Evolutionary conservation across 176 grass and related monocot species (phyloP).

Genomic region (Panicum miliaceum): DNA sequence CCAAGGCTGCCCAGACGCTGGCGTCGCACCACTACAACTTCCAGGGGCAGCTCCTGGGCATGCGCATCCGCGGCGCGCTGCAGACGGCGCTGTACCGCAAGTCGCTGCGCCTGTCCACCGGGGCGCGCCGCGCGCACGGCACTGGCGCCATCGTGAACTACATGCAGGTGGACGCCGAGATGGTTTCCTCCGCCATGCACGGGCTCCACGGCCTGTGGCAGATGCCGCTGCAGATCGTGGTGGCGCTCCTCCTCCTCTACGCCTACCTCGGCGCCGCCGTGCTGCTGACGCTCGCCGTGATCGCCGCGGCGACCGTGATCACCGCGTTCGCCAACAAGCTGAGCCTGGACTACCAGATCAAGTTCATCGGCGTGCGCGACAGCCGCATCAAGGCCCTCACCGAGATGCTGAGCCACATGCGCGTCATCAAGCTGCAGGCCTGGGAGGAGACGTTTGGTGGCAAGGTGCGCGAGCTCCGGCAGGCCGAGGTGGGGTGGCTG

Average conservation of each 20-base stretch:
- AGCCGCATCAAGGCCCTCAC: slow-evolving; percentile 63
- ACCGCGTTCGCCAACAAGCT: slow-evolving; percentile 49
- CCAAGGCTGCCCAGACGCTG: slow-evolving; percentile 54
- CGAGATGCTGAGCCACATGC: slow-evolving; percentile 75
- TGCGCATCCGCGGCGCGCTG: slow-evolving; percentile 76
- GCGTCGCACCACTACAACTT: slow-evolving; percentile 69
- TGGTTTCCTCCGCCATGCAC: slow-evolving; percentile 54
- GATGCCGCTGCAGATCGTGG: slow-evolving; percentile 68
- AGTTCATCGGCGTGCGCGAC: slow-evolving; percentile 52
- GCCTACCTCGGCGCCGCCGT: slow-evolving; percentile 57
- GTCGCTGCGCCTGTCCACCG: slow-evolving; percentile 56
- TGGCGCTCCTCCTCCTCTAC: slow-evolving; percentile 59
- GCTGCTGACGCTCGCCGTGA: slow-evolving; percentile 51
- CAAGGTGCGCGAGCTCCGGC: slow-evolving; percentile 50
- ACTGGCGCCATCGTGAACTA: slow-evolving; percentile 72
- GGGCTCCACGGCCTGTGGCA: slow-evolving; percentile 59
- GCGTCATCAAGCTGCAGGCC: slow-evolving; percentile 71
- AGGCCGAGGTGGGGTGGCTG: slow-evolving; percentile 55
- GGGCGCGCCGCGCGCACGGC: slow-evolving; percentile 60
- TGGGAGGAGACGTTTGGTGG: slow-evolving; percentile 62
- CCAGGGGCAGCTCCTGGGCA: slow-evolving; percentile 61
- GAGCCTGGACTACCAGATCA: slow-evolving; percentile 51
- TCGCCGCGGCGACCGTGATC: slow-evolving; percentile 41
- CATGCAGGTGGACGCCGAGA: slow-evolving; percentile 64
- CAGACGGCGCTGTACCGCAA: slow-evolving; percentile 72